A percentile compares a stretch with the other conserved stretches of the same genome.
These are phyloP conservation scores for Vigna hirtella DNA, from an alignment of 306 rosid species.

Conservation along the genomic window DNA sequence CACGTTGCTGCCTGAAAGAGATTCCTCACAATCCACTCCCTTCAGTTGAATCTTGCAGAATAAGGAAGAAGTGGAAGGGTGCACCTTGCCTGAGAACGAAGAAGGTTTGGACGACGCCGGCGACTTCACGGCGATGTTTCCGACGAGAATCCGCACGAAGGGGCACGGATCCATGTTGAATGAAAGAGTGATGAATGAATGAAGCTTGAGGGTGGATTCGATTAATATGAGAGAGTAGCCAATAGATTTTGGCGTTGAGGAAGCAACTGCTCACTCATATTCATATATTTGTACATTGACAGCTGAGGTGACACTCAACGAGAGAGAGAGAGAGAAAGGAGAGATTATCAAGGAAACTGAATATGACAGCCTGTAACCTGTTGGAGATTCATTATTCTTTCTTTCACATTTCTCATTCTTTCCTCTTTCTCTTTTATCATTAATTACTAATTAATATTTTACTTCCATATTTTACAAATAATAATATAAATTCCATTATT, in stretches of 20 bases:
- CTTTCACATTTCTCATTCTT: no score
- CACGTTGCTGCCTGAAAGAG: neutral
- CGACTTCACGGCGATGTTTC: slow-evolving; percentile 70
- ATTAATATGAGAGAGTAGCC: neutral
- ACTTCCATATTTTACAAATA: no score
- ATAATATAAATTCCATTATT: no score
- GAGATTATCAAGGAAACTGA: slow-evolving; percentile 29
- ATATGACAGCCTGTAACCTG: slow-evolving; percentile 48
- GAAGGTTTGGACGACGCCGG: slow-evolving; percentile 59
- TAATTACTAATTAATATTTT: no score
- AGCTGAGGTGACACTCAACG: no score
- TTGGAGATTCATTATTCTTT: slow-evolving; percentile 29
- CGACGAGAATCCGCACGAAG: slow-evolving; percentile 75
- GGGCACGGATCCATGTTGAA: slow-evolving; percentile 75
- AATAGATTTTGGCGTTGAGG: no score
- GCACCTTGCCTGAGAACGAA: slow-evolving; percentile 60
- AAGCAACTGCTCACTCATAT: no score
- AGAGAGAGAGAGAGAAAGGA: neutral
- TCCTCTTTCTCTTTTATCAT: no score
- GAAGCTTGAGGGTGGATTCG: neutral
- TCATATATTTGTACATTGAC: no score
- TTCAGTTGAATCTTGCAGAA: slow-evolving; percentile 68
- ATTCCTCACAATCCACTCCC: neutral
- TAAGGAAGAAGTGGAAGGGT: slow-evolving; percentile 62
- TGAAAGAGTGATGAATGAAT: neutral